Evolutionary conservation across 2,329 filamentous ascomycete species (phyloP).

Genomic region (Alternaria consortialis): DNA sequence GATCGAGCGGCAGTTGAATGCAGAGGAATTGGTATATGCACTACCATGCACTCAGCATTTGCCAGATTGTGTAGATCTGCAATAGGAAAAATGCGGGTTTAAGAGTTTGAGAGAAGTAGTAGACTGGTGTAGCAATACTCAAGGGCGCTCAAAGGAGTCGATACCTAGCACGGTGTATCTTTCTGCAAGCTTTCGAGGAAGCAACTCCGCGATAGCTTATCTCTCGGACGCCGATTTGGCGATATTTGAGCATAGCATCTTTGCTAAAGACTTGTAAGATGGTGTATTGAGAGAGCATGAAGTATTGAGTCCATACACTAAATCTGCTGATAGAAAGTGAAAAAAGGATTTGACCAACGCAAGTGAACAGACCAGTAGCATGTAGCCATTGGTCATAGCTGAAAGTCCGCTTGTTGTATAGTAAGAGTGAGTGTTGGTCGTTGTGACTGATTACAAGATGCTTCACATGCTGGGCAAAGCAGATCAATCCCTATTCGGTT

Average conservation of each 20-base stretch:
- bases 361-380: neutral
- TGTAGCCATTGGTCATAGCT: neutral
- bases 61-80: rapidly evolving
- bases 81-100: neutral
- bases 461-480: neutral
- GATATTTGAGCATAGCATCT: conserved; percentile 5
- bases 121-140: neutral
- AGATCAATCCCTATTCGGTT: neutral
- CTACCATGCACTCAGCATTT: neutral
- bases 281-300: conserved; percentile 15
- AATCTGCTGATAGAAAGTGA: neutral
- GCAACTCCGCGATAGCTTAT: conserved; percentile 15
- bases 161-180: conserved; percentile 5
- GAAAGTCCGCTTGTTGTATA: neutral
- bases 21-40: neutral
- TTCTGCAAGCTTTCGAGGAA: conserved; percentile 7
- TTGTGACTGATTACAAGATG: neutral
- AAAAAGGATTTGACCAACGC: neutral
- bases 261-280: conserved; percentile 13
- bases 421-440: neutral
- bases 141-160: conserved; percentile 6
- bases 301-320: conserved; percentile 10
- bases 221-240: conserved; percentile 14
- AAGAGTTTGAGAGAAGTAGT: neutral
- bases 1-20: neutral